Evolutionary conservation across 1,139 yeast genomes (phyloP).

Genomic region (Maudiozyma humilis): DNA sequence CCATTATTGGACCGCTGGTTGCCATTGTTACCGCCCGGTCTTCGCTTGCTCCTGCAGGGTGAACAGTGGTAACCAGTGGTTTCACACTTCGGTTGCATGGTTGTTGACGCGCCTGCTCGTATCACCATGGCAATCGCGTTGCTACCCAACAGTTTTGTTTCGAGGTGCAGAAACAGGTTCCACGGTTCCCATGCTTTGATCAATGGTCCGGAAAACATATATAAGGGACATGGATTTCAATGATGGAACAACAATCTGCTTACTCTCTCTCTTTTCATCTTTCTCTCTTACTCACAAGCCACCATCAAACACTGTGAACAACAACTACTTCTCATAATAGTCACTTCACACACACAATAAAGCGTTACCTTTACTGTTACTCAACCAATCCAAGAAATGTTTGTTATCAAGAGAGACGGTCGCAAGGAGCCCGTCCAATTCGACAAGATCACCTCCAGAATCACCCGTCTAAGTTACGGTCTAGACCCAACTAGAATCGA

Average conservation of each 20-base stretch:
- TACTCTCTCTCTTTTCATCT: not conserved
- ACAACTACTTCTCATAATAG: too few relatives aligned
- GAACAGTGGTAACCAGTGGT: not conserved
- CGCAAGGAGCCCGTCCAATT: constrained; percentile 80
- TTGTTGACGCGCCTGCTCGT: not conserved
- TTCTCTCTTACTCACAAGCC: not conserved
- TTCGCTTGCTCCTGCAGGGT: too few relatives aligned
- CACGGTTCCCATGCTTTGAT: too few relatives aligned
- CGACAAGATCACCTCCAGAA: constrained; percentile 64
- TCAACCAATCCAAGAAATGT: constrained; percentile 11
- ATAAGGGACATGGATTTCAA: not conserved
- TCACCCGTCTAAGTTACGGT: constrained; percentile 68
- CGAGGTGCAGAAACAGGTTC: not conserved
- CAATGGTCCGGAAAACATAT: not conserved
- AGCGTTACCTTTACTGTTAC: not conserved
- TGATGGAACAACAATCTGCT: not conserved
- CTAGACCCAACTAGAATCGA: constrained; percentile 77
- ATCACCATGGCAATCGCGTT: not conserved
- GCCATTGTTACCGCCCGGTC: too few relatives aligned
- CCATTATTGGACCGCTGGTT: too few relatives aligned
- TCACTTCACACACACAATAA: not conserved
- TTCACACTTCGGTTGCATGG: too few relatives aligned
- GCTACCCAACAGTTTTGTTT: not conserved
- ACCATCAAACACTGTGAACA: not conserved
- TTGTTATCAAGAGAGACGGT: constrained; percentile 52